Base-by-base conservation (phyloP, 2,329 filamentous ascomycete genomes). In the Microcyclospora tardicrescens region DNA sequence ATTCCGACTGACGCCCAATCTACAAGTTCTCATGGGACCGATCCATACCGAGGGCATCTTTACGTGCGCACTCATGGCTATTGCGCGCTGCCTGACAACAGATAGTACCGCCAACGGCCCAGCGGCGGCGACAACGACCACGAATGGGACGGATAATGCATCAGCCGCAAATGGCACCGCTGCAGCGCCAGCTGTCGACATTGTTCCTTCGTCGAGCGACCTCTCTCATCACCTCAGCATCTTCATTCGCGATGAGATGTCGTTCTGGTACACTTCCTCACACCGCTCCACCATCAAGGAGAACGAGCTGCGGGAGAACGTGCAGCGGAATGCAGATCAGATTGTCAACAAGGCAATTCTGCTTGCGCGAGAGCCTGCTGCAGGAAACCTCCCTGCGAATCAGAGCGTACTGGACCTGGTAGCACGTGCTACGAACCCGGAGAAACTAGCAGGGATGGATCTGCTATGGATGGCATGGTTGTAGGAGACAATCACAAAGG, bases 401-500 rank as follows among this genome's bases (percentile, higher is more conserved):
- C 91, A 99, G 70, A 96, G 89, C 31, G 85, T 94, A 24, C 89
- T 98, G 55, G 91, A 99, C 63, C 65, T 93, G 45, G 82, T 98
- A 45, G 83, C 83, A n/a, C 81, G 81, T 65, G 86, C 89, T 1
- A 87, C 93, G 12, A 93, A 94, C 62, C 91, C 91, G 1, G 78
- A 84, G 66, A 86, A 91, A 59, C 61, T 99, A 62, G 80, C 82
- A 33, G 75, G 84, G 61, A 87, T 83, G 55, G 91, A 98, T 68
- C 79, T 87, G 42, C 66, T 98, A 52, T 99, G 91, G 86, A 96
- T 96, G 89, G 81, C 85, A 16, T 98, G 93, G 67, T 66, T 96
- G 56, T 96, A 69, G 19, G 19, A 24, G 19, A 24, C 19, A 8
- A 24, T 5, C 8, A 24, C 19, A 24, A 8, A 24, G 19, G 19